Percentiles rank a stretch among this genome's conserved stretches.
Evolutionary conservation across 2,329 filamentous ascomycete genomes (phyloP).

Genomic region (Paraphoma sp.): DNA sequence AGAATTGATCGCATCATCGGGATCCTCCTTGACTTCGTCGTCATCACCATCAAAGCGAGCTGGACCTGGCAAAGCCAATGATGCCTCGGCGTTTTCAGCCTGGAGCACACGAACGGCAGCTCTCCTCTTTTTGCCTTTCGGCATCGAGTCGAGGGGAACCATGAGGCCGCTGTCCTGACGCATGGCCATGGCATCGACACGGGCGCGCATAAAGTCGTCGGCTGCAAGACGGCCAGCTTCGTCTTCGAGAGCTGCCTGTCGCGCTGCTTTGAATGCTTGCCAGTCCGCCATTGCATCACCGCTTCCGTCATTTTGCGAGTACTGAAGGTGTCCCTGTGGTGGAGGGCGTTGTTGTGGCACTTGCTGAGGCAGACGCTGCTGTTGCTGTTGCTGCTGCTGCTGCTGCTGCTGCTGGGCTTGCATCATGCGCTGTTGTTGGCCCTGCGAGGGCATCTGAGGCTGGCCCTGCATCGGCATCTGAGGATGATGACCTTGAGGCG

Average conservation of each 20-base stretch:
- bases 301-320: slow-evolving; percentile 78
- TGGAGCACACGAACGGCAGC: slow-evolving; percentile 51
- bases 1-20: slow-evolving; percentile 98
- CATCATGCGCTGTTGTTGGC: slow-evolving; percentile 38
- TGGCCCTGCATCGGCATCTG: slow-evolving; percentile 37
- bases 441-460: too few species aligned
- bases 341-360: slow-evolving; percentile 30
- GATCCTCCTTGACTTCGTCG: slow-evolving; percentile 65
- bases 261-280: slow-evolving; percentile 65
- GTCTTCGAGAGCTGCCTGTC: slow-evolving; percentile 57
- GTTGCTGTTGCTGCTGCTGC: slow-evolving; percentile 33
- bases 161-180: slow-evolving; percentile 79
- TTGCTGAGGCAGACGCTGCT: slow-evolving; percentile 37
- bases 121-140: slow-evolving; percentile 51
- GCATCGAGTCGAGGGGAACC: slow-evolving; percentile 70
- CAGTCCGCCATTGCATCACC: slow-evolving; percentile 66
- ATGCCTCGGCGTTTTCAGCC: slow-evolving; percentile 59
- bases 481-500: slow-evolving; percentile 29
- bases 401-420: slow-evolving; percentile 29
- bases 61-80: slow-evolving; percentile 34
- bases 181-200: slow-evolving; percentile 70
- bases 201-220: slow-evolving; percentile 72
- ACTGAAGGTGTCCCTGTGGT: slow-evolving; percentile 42
- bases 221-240: slow-evolving; percentile 60
- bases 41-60: slow-evolving; percentile 64